Conservation (phyloP, 352 stramenopile genomes). For the Pythium plurisporium region DNA sequence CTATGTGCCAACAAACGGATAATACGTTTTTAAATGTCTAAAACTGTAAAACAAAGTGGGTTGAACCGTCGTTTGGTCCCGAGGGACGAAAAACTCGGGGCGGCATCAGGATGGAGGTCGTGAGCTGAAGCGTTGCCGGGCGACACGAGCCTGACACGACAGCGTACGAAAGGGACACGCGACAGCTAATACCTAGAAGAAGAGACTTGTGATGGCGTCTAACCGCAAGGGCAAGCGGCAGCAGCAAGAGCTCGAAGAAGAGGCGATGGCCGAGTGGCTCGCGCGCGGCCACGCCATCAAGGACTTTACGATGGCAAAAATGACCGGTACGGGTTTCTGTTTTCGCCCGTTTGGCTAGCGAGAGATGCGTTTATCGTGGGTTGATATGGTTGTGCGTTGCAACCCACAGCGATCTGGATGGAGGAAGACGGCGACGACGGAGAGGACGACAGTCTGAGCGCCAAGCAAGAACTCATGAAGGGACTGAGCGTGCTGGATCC, state of each 20-base stretch:
- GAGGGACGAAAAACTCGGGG: background rate
- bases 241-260: slow-evolving; percentile 55
- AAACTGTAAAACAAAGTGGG: no score
- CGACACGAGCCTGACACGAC: background rate
- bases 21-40: background rate
- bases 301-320: slow-evolving; percentile 78
- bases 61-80: slow-evolving; percentile 17
- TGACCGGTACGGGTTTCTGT: slow-evolving; percentile 38
- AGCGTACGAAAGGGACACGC: no score
- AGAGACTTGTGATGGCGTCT: no score
- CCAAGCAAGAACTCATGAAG: slow-evolving; percentile 64
- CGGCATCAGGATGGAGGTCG: slow-evolving; percentile 5
- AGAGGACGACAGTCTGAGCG: slow-evolving; percentile 32
- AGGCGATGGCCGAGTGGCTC: slow-evolving; percentile 74
- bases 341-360: background rate
- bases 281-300: slow-evolving; percentile 44
- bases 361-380: background rate
- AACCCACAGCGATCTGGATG: slow-evolving; percentile 73
- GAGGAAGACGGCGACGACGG: slow-evolving; percentile 59
- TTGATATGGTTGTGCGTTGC: background rate
- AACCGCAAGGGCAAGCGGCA: slow-evolving; percentile 23
- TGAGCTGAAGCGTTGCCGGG: background rate
- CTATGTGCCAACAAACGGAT: background rate
- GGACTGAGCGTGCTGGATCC: slow-evolving; percentile 44
- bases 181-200: no score